These are phyloP conservation scores for Arctostaphylos glauca DNA, from an alignment of 148 eudicot genomes.

Conservation along the genomic window DNA sequence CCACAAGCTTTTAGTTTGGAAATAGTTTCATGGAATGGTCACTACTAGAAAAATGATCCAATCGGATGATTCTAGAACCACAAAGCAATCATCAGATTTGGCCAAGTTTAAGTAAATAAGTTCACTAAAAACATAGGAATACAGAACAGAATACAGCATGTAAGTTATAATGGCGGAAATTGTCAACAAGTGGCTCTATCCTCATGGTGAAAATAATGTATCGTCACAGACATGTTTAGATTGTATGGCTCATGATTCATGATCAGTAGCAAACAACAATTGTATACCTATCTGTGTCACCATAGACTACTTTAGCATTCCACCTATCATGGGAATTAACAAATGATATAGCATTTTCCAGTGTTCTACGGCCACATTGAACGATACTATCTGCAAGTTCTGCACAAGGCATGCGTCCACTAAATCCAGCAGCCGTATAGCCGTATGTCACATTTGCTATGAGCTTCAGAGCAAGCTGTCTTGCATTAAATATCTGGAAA, in stretches of 20 bases:
- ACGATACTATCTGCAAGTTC: conserved; percentile 98
- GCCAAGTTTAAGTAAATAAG: neutral
- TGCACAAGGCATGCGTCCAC: conserved; percentile 99
- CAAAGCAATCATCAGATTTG: neutral
- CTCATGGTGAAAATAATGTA: neutral
- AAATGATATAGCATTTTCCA: conserved; percentile 80
- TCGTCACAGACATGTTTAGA: neutral
- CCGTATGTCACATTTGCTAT: conserved; percentile 97
- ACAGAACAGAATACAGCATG: neutral
- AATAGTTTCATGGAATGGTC: neutral
- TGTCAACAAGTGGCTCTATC: neutral
- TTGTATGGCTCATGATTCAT: neutral
- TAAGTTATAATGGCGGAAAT: neutral
- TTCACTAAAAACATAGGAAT: neutral
- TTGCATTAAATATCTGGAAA: conserved; percentile 73
- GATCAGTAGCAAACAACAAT: neutral
- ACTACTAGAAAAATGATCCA: neutral
- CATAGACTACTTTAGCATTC: conserved; percentile 88
- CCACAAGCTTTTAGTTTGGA: neutral
- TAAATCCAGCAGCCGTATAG: conserved; percentile 96
- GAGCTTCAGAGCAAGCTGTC: conserved; percentile 93
- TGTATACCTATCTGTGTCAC: conserved; percentile 95
- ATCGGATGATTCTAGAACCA: neutral
- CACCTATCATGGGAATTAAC: conserved; percentile 71
- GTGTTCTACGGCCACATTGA: conserved; percentile 96